Conservation (phyloP, 768 basidiomycete genomes). For the Pholiota molesta region DNA sequence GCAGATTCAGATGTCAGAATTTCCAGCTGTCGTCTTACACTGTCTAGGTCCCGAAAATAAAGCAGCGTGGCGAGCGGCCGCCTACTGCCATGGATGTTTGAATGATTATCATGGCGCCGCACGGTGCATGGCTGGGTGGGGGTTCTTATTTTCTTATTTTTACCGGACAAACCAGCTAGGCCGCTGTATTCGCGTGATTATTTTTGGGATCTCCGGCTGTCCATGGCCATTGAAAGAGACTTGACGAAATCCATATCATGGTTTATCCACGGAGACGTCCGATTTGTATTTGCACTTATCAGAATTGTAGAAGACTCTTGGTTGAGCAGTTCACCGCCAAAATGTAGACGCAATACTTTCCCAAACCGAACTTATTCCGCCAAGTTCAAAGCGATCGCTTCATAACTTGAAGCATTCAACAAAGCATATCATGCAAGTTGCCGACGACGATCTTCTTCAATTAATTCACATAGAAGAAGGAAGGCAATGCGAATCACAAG, state of each 20-base stretch:
- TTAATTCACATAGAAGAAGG: neutral
- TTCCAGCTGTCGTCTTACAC: no score
- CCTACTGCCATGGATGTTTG: neutral
- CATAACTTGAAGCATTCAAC: neutral
- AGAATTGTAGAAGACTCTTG: neutral
- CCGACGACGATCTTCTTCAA: neutral
- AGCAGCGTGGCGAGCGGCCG: conserved; percentile 1
- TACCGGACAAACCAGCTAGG: neutral
- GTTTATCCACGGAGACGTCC: neutral
- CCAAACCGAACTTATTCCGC: neutral
- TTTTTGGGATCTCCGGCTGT: conserved; percentile 5
- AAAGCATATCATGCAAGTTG: neutral
- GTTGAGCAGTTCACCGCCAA: no score
- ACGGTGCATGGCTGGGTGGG: neutral
- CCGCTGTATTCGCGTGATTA: conserved; percentile 18
- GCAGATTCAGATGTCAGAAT: neutral
- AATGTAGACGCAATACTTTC: neutral
- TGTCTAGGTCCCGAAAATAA: neutral
- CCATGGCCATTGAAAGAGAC: neutral
- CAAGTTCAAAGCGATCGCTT: neutral
- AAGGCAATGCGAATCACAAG: neutral
- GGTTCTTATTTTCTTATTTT: neutral
- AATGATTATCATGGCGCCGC: neutral
- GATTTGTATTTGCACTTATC: neutral
- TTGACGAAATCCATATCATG: neutral